phyloP scores from a whole-genome alignment of 768 basidiomycete species.

The Termitomyces sp. region DNA sequence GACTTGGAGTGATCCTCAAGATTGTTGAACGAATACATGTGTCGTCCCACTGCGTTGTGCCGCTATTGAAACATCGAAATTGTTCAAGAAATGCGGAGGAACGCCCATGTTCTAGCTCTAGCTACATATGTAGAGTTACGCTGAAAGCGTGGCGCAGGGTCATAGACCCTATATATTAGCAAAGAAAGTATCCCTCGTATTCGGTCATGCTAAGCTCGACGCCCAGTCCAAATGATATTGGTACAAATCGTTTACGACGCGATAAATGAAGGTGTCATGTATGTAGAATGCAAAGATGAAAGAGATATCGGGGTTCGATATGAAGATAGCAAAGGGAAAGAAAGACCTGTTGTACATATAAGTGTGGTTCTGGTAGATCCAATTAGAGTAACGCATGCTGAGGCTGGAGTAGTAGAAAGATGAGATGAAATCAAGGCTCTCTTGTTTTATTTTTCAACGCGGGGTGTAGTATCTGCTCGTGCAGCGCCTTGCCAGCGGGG shows the following conservation, averaged over 20 bases:
- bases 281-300: not conserved
- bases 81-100: no score
- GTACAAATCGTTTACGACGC: not conserved
- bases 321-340: not conserved
- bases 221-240: not conserved
- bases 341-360: constrained; percentile 9
- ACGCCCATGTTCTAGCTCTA: no score
- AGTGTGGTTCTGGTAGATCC: not conserved
- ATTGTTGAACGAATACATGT: no score
- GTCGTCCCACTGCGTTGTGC: no score
- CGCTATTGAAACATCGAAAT: no score
- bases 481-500: constrained; percentile 90
- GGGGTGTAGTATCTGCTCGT: constrained; percentile 86
- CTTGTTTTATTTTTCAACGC: constrained; percentile 16
- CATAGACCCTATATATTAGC: not conserved
- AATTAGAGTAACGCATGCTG: not conserved
- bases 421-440: constrained; percentile 2
- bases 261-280: not conserved
- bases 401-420: not conserved
- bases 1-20: no score
- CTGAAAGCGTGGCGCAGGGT: not conserved
- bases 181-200: not conserved
- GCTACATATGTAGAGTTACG: no score
- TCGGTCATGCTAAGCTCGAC: not conserved
- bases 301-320: not conserved